These are phyloP conservation scores for Xylaria nigripes DNA, from an alignment of 495 filamentous ascomycete species.

Conservation along the genomic window DNA sequence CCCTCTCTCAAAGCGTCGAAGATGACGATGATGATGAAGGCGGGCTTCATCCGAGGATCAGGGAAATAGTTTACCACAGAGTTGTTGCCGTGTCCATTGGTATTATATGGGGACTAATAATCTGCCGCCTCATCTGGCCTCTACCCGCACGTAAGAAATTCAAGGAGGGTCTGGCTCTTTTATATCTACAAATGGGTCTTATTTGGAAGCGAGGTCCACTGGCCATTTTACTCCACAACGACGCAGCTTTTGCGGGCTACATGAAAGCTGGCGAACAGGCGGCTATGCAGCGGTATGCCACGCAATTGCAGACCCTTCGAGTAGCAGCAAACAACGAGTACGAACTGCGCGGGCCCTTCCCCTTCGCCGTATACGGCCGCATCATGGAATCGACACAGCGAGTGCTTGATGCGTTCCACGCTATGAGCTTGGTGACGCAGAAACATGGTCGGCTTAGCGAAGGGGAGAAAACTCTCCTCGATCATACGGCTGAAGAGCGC, in stretches of 20 bases:
- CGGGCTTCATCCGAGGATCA: conserved; percentile 73
- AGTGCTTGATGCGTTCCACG: conserved; percentile 86
- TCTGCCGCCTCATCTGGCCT: conserved; percentile 87
- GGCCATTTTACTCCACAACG: conserved; percentile 52
- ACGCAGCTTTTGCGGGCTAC: conserved; percentile 52
- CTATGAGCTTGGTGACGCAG: conserved; percentile 86
- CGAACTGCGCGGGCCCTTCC: conserved; percentile 77
- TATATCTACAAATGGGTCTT: conserved; percentile 91
- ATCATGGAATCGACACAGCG: conserved; percentile 71
- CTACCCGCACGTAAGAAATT: conserved; percentile 80
- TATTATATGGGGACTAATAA: conserved; percentile 84
- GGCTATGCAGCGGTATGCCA: conserved; percentile 45
- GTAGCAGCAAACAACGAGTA: conserved; percentile 71
- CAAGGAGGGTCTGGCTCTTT: conserved; percentile 72
- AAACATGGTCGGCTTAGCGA: conserved; percentile 68
- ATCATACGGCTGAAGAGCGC: conserved; percentile 72
- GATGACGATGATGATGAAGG: conserved; percentile 80
- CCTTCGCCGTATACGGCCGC: conserved; percentile 54
- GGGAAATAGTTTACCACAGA: conserved; percentile 83
- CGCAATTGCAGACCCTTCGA: conserved; percentile 63
- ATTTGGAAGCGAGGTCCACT: conserved; percentile 97
- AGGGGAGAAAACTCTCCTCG: conserved; percentile 70
- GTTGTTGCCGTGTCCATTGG: conserved; percentile 81
- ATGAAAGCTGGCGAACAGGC: conserved; percentile 78
- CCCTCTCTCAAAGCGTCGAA: conserved; percentile 65